A percentile compares a stretch with the other conserved stretches of the same genome.
Conservation (phyloP, 2,329 filamentous ascomycete species). For the Alternaria angustiovoidea region DNA sequence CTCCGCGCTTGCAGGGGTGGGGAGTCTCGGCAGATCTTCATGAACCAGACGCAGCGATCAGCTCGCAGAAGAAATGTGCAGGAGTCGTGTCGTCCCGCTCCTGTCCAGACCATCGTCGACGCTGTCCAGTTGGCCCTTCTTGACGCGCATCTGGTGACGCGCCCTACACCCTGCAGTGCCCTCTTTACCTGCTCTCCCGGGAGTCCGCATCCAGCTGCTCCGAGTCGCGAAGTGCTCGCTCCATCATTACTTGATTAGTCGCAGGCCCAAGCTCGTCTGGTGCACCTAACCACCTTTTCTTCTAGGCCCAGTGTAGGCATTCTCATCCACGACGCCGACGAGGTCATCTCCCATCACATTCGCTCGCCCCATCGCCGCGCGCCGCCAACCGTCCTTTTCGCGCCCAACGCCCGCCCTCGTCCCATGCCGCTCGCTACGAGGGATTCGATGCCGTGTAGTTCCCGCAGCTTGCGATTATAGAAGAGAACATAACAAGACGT, state of each 20-base stretch:
- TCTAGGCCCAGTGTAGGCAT: conserved; percentile 21
- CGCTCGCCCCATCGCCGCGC: conserved; percentile 20
- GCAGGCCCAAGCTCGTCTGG: conserved; percentile 32
- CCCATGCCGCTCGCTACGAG: conserved; percentile 34
- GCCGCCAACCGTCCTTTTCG: conserved; percentile 14
- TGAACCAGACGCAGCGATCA: conserved; percentile 22
- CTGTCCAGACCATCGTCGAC: conserved; percentile 4
- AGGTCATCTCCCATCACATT: conserved; percentile 21
- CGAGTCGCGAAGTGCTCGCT: conserved; percentile 22
- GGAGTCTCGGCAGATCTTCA: conserved; percentile 21
- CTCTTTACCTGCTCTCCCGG: not conserved
- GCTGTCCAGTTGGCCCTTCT: conserved; percentile 1
- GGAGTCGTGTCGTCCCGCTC: conserved; percentile 15
- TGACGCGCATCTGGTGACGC: conserved; percentile 6
- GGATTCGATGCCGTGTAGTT: conserved; percentile 23
- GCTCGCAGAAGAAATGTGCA: conserved; percentile 21
- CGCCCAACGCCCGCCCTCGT: conserved; percentile 23
- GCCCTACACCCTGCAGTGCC: not conserved
- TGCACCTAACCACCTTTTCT: conserved; percentile 35
- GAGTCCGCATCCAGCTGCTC: conserved; percentile 14
- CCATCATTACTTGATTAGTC: conserved; percentile 35
- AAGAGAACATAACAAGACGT: conserved; percentile 7
- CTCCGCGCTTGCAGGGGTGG: conserved; percentile 18
- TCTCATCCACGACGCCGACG: conserved; percentile 24
- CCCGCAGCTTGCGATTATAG: conserved; percentile 25